Evolutionary conservation across 2,329 filamentous ascomycete species (phyloP).

Genomic region (Neopestalotiopsis sp.): DNA sequence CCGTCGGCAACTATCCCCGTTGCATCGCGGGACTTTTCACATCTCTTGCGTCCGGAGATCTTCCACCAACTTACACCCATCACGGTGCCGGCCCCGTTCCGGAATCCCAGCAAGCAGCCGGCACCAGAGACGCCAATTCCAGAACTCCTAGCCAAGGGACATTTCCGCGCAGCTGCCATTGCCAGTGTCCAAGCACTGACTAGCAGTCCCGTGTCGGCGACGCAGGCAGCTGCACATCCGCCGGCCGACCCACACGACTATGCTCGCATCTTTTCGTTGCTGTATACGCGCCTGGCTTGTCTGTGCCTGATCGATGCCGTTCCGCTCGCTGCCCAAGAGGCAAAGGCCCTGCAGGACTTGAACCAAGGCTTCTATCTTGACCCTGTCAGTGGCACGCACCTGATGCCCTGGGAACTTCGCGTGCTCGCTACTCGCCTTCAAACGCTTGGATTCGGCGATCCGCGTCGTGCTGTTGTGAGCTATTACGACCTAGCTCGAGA

Average conservation of each 20-base stretch:
- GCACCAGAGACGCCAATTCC: constrained; percentile 68
- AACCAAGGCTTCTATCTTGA: constrained; percentile 64
- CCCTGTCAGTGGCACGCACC: constrained; percentile 59
- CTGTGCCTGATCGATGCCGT: constrained; percentile 79
- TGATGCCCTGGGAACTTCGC: constrained; percentile 88
- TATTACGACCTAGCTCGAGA: constrained; percentile 89
- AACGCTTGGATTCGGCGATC: constrained; percentile 84
- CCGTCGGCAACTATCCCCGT: constrained; percentile 35
- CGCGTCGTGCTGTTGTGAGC: constrained; percentile 82
- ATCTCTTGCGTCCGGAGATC: constrained; percentile 78
- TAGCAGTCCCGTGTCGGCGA: constrained; percentile 43
- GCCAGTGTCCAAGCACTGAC: constrained; percentile 68
- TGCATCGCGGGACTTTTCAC: constrained; percentile 76
- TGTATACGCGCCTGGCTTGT: constrained; percentile 83
- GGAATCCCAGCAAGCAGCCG: constrained; percentile 70
- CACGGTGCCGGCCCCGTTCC: constrained; percentile 68
- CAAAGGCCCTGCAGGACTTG: constrained; percentile 67
- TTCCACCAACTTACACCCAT: constrained; percentile 80
- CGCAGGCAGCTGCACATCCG: constrained; percentile 40
- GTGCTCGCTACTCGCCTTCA: constrained; percentile 84
- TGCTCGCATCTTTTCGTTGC: constrained; percentile 72
- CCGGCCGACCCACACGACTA: constrained; percentile 60
- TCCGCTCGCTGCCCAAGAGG: constrained; percentile 71
- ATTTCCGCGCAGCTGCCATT: constrained; percentile 81
- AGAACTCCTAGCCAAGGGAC: constrained; percentile 71